These are phyloP conservation scores for Escovopsis weberi DNA, from an alignment of 2,329 filamentous ascomycete genomes.

Conservation along the genomic window DNA sequence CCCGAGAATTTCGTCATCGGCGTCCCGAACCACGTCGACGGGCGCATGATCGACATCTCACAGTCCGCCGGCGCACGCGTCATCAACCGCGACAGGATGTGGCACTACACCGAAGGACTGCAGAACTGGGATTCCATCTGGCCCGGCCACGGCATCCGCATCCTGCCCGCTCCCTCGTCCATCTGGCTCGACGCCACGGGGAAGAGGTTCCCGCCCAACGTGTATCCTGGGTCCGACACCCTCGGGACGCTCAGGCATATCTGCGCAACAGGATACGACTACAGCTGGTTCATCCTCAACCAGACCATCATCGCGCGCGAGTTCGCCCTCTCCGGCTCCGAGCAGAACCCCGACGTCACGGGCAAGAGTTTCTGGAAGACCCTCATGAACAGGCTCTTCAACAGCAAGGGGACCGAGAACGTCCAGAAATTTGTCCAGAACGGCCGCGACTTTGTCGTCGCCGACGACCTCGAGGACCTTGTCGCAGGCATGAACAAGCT, in stretches of 20 bases:
- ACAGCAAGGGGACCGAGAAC: conserved; percentile 34
- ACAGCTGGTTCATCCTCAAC: conserved; percentile 48
- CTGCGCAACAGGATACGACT: conserved; percentile 45
- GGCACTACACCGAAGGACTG: conserved; percentile 51
- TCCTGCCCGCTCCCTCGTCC: conserved; percentile 45
- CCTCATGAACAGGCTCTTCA: conserved; percentile 32
- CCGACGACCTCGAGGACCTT: conserved; percentile 39
- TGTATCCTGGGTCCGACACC: conserved; percentile 44
- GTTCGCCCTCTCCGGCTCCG: conserved; percentile 46
- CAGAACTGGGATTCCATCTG: conserved; percentile 49
- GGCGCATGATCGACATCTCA: conserved; percentile 44
- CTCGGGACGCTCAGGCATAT: conserved; percentile 44
- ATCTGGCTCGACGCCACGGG: conserved; percentile 49
- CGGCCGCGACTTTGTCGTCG: conserved; percentile 44
- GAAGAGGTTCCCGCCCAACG: conserved; percentile 39
- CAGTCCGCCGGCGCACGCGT: conserved; percentile 36
- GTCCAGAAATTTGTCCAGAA: conserved; percentile 46
- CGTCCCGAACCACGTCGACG: conserved; percentile 50
- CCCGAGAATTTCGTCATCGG: conserved; percentile 43
- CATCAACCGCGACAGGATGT: conserved; percentile 49
- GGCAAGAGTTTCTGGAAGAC: conserved; percentile 40
- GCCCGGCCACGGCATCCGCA: conserved; percentile 45
- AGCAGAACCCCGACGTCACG: conserved; percentile 48
- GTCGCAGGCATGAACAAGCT: conserved; percentile 45
- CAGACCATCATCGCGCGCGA: conserved; percentile 45